phyloP scores from a whole-genome alignment of 2,329 filamentous ascomycete species.

The Pseudogymnoascus sp. region DNA sequence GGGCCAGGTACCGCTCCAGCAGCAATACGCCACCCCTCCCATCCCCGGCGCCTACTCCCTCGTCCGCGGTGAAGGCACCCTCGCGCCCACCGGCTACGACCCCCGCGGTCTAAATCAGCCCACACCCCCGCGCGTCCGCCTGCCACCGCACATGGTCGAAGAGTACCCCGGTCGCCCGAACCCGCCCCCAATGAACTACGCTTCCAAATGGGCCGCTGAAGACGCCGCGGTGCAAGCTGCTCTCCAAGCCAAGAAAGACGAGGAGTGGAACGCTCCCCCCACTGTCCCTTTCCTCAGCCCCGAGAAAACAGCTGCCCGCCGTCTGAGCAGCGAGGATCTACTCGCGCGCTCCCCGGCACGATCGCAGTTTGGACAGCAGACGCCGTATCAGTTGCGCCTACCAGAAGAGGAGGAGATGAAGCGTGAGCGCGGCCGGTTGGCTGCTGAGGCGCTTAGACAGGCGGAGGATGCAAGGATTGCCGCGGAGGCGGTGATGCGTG shows the following conservation, averaged over 20 bases:
- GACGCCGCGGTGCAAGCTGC: not conserved
- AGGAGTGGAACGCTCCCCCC: not conserved
- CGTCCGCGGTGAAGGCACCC: conserved; percentile 24
- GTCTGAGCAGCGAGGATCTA: conserved; percentile 22
- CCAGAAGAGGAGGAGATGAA: conserved; percentile 10
- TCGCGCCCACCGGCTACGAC: conserved; percentile 23
- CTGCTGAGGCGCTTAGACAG: not conserved
- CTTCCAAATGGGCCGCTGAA: not conserved
- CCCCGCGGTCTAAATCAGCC: conserved; percentile 18
- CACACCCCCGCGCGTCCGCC: not conserved
- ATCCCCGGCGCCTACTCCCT: conserved; percentile 27
- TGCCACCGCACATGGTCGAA: not conserved
- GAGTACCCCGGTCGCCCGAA: not conserved
- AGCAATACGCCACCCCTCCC: conserved; percentile 26
- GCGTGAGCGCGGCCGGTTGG: not conserved
- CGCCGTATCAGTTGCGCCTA: conserved; percentile 25
- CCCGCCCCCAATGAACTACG: not conserved
- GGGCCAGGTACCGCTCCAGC: conserved; percentile 16
- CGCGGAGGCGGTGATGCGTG: not conserved
- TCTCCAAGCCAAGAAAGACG: not conserved
- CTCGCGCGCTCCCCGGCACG: conserved; percentile 26
- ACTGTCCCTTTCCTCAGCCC: not conserved
- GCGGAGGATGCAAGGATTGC: not conserved
- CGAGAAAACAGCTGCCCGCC: not conserved
- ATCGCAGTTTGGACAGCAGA: conserved; percentile 22